phyloP scores from a whole-genome alignment of 148 eudicot species.

The Cornus kousa region DNA sequence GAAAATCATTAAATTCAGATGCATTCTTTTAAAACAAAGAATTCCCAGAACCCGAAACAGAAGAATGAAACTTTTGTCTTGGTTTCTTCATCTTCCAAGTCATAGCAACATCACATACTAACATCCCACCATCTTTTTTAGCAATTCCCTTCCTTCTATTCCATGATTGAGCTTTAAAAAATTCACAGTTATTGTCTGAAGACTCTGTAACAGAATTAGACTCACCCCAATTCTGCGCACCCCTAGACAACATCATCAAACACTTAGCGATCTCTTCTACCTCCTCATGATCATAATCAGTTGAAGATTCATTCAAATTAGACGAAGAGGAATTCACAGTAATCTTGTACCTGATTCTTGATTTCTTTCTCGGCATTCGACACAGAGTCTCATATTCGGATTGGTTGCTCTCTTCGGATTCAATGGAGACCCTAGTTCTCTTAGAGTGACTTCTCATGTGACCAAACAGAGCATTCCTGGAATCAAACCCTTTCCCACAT shows the following conservation, averaged over 20 bases:
- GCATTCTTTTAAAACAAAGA: slow-evolving; percentile 11
- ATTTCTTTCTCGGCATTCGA: slow-evolving; percentile 40
- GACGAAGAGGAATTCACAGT: slow-evolving; percentile 18
- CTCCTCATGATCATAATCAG: slow-evolving; percentile 31
- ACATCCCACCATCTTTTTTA: not conserved
- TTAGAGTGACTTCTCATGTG: slow-evolving; percentile 46
- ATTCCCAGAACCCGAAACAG: slow-evolving; percentile 23
- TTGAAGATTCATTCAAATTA: slow-evolving; percentile 19
- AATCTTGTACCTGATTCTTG: slow-evolving; percentile 43
- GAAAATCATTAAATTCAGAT: slow-evolving; percentile 18
- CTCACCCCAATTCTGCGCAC: slow-evolving; percentile 23
- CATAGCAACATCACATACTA: slow-evolving; percentile 9
- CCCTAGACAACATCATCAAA: slow-evolving; percentile 59
- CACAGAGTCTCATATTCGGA: slow-evolving; percentile 10
- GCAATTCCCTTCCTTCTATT: not conserved
- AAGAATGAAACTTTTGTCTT: slow-evolving; percentile 7
- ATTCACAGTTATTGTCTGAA: slow-evolving; percentile 22
- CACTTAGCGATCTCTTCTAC: slow-evolving; percentile 45
- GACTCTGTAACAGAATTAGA: slow-evolving; percentile 5
- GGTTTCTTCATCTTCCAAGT: not conserved
- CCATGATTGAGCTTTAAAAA: slow-evolving; percentile 11
- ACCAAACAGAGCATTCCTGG: slow-evolving; percentile 37
- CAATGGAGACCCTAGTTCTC: slow-evolving; percentile 16
- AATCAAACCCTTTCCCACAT: slow-evolving; percentile 26
- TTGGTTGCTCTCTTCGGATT: slow-evolving; percentile 12